These are phyloP conservation scores for Leucosporidium yakuticum DNA, from an alignment of 768 basidiomycete species.

Conservation along the genomic window DNA sequence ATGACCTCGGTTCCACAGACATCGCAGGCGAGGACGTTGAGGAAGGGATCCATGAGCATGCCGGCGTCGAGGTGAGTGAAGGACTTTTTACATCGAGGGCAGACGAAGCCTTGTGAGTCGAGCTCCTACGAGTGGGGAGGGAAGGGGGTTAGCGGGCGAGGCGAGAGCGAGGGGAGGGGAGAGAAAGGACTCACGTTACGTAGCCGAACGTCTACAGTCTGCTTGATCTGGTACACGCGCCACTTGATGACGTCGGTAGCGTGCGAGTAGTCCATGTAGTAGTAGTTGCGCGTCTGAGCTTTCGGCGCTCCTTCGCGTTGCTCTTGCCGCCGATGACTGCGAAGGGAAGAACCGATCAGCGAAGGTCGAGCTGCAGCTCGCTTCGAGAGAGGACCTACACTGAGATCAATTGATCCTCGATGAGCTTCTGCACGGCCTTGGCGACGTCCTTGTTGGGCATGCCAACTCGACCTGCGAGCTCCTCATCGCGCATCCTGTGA, in stretches of 20 bases:
- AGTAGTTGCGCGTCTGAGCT: conserved; percentile 83
- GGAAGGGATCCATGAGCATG: conserved; percentile 66
- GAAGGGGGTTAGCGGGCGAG: not conserved
- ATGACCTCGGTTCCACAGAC: conserved; percentile 74
- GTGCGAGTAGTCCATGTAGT: conserved; percentile 89
- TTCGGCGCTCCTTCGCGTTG: conserved; percentile 83
- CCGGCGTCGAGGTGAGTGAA: conserved; percentile 82
- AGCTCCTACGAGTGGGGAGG: conserved; percentile 60
- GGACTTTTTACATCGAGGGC: conserved; percentile 74
- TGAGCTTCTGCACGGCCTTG: conserved; percentile 76
- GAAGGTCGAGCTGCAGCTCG: not conserved
- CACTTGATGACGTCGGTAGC: conserved; percentile 98
- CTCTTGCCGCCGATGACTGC: conserved; percentile 82
- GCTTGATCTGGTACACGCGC: conserved; percentile 87
- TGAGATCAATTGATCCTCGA: conserved; percentile 69
- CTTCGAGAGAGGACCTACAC: conserved; percentile 52
- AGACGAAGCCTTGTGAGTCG: conserved; percentile 95
- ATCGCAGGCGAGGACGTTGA: conserved; percentile 71
- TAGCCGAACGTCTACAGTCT: conserved; percentile 77
- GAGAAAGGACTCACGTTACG: conserved; percentile 55
- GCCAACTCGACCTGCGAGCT: conserved; percentile 82
- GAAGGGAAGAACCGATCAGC: not conserved
- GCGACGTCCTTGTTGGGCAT: conserved; percentile 82
- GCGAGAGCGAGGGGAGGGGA: not conserved
- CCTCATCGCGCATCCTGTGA: conserved; percentile 81